Evolutionary conservation across 495 filamentous ascomycete genomes (phyloP).

Genomic region (Penicillium coffeae): DNA sequence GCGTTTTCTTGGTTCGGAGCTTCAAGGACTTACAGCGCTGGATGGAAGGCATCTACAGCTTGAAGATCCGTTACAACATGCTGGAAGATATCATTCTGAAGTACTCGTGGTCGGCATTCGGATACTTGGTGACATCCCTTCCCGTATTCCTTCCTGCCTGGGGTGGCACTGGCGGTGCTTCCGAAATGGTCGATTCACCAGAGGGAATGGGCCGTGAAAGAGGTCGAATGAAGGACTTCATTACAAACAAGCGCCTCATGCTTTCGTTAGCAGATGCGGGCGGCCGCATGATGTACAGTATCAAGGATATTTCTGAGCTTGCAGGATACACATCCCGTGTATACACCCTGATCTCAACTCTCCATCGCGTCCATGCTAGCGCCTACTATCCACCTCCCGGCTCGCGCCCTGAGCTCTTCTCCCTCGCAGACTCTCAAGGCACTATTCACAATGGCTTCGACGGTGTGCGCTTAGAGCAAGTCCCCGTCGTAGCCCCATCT

Average conservation of each 20-base stretch:
- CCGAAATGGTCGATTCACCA: constrained; percentile 53
- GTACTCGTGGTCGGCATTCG: constrained; percentile 97
- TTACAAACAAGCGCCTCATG: constrained; percentile 99
- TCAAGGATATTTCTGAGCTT: constrained; percentile 93
- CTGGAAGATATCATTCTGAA: constrained; percentile 97
- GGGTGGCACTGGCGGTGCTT: constrained; percentile 73
- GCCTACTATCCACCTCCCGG: constrained; percentile 71
- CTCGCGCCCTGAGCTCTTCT: constrained; percentile 73
- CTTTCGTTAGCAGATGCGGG: constrained; percentile 95
- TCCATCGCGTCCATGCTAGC: constrained; percentile 89
- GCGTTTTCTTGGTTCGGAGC: constrained; percentile 78
- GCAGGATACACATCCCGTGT: constrained; percentile 96
- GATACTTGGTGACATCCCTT: constrained; percentile 86
- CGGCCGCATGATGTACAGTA: constrained; percentile 97
- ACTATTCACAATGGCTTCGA: constrained; percentile 92
- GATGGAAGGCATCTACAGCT: constrained; percentile 95
- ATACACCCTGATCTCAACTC: constrained; percentile 88
- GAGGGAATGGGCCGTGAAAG: constrained; percentile 60
- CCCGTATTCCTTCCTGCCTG: constrained; percentile 94
- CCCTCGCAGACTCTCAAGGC: constrained; percentile 84
- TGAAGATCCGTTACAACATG: constrained; percentile 98
- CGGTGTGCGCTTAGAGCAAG: constrained; percentile 88
- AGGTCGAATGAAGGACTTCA: constrained; percentile 95
- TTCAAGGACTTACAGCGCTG: constrained; percentile 87
- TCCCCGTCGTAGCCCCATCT: constrained; percentile 84